Base-by-base conservation (phyloP, 2,329 filamentous ascomycete species). In the Ascosphaera pollenicola region DNA sequence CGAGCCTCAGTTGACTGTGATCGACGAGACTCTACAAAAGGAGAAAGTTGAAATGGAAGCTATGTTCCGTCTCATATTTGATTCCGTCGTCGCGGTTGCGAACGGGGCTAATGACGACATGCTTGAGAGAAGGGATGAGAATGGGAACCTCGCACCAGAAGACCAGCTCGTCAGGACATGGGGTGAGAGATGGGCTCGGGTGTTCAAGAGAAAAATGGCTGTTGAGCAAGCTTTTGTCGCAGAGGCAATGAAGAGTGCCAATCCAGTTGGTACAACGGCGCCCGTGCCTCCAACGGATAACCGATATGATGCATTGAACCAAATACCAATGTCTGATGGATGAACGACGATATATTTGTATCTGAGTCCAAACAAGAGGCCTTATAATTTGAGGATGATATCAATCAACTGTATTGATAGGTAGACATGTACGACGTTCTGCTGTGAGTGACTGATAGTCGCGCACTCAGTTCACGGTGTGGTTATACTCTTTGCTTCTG, bases 101-200 rank as follows among this genome's bases (percentile, higher is more conserved):
- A 62, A 64, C 4, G 81, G 78, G 8, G 73, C 66, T 45, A 78
- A 80, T 49, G 82, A 91, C 48, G 71, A 75, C 49, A 66, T 78
- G 55, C 74, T 87, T 51, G 80, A 91, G 59, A 59, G 62, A 44
- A 53, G 56, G 26, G 73, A 77, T 43, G 72, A 65, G 59, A 16
- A 15, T 18, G 40, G 57, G 41, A 46, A 58, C 43, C 53, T 58
- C 49, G 61, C 61, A 21, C 68, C 67, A 28, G 65, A 71, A 24
- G 70, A 77, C 47, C 68, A 68, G 43, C 63, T 85, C 46, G 69
- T 92, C 41, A 69, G 70, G 44, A 68, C 71, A 38, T 95, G 89
- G 89, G 85, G 78, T 1, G 70, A 73, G 52, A 70, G 84, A 37
- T 98, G 89, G 89, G 62, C 82, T 44, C 69, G 82, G 24, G 83